These are phyloP conservation scores for Talaromyces thailandensis DNA, from an alignment of 495 filamentous ascomycete species.

Conservation along the genomic window DNA sequence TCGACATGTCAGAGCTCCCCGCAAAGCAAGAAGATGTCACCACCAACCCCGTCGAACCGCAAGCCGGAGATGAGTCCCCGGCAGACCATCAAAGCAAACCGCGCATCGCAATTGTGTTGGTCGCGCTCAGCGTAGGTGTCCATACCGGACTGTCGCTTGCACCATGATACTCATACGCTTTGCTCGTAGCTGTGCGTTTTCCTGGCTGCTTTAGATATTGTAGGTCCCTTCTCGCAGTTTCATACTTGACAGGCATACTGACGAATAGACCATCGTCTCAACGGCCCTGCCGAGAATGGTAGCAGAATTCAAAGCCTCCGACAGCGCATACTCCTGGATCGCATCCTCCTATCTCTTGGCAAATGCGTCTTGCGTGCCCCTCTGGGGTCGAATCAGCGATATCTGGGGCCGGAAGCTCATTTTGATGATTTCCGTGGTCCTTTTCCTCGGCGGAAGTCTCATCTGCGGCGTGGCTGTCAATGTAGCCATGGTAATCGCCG, in stretches of 20 bases:
- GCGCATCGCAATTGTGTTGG: constrained; percentile 40
- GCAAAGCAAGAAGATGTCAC: neutral
- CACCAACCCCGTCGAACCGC: neutral
- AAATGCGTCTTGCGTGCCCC: constrained; percentile 36
- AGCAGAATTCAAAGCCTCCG: constrained; percentile 46
- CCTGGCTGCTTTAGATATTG: constrained; percentile 45
- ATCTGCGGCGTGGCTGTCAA: constrained; percentile 28
- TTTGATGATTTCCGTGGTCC: constrained; percentile 14
- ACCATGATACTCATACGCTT: constrained; percentile 4
- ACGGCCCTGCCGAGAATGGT: constrained; percentile 54
- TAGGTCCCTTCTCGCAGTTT: constrained; percentile 10
- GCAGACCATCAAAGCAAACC: constrained; percentile 35
- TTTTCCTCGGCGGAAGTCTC: constrained; percentile 29
- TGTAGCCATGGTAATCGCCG: constrained; percentile 24
- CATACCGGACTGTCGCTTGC: neutral
- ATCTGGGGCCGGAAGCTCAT: constrained; percentile 33
- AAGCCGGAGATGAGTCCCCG: constrained; percentile 16
- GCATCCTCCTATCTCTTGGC: constrained; percentile 44
- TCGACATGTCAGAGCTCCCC: neutral
- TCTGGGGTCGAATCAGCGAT: constrained; percentile 37
- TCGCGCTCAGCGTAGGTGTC: constrained; percentile 36
- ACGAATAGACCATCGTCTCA: constrained; percentile 38
- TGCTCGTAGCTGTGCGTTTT: constrained; percentile 37
- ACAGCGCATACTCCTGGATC: constrained; percentile 51
- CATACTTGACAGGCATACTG: neutral